A percentile compares a stretch with the other conserved stretches of the same genome.
Evolutionary conservation across 2,329 filamentous ascomycete genomes (phyloP).

Genomic region (Exophiala lecanii-corni): DNA sequence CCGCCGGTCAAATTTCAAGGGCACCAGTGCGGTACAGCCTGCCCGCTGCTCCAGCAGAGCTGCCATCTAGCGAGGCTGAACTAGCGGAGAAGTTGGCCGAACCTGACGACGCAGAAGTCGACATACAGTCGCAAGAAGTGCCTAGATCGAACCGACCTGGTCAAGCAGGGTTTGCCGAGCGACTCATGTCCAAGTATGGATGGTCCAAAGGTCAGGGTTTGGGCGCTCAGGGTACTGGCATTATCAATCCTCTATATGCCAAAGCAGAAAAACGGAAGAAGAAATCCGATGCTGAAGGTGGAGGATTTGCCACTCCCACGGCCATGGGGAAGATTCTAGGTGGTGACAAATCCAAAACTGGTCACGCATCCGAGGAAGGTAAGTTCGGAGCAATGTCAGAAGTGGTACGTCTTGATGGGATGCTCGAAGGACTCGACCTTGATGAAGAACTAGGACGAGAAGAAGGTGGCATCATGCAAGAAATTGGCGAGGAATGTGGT

Average conservation of each 20-base stretch:
- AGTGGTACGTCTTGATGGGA: constrained; percentile 76
- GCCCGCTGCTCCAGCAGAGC: constrained; percentile 47
- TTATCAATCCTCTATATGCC: constrained; percentile 75
- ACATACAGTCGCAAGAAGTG: constrained; percentile 25
- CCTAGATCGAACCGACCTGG: constrained; percentile 65
- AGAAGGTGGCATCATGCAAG: constrained; percentile 69
- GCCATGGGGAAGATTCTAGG: constrained; percentile 76
- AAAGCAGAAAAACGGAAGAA: constrained; percentile 84
- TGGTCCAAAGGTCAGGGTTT: constrained; percentile 86
- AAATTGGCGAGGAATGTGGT: constrained; percentile 91
- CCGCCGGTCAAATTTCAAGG: constrained; percentile 59
- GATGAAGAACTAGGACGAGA: constrained; percentile 66
- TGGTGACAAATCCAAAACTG: constrained; percentile 52
- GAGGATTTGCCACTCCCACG: constrained; percentile 66
- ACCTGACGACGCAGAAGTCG: constrained; percentile 29
- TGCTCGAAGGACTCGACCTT: constrained; percentile 82
- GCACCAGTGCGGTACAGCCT: constrained; percentile 70
- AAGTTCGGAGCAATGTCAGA: constrained; percentile 71
- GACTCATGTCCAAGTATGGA: constrained; percentile 88
- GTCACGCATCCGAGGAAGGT: constrained; percentile 43
- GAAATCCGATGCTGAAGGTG: constrained; percentile 70
- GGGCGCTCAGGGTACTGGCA: constrained; percentile 75
- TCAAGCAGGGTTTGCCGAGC: constrained; percentile 77
- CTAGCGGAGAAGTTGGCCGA: constrained; percentile 44
- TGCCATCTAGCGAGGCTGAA: constrained; percentile 51